A percentile compares a stretch with the other conserved stretches of the same genome.
Evolutionary conservation across 495 filamentous ascomycete genomes (phyloP).

Genomic region (Tuber magnatum): DNA sequence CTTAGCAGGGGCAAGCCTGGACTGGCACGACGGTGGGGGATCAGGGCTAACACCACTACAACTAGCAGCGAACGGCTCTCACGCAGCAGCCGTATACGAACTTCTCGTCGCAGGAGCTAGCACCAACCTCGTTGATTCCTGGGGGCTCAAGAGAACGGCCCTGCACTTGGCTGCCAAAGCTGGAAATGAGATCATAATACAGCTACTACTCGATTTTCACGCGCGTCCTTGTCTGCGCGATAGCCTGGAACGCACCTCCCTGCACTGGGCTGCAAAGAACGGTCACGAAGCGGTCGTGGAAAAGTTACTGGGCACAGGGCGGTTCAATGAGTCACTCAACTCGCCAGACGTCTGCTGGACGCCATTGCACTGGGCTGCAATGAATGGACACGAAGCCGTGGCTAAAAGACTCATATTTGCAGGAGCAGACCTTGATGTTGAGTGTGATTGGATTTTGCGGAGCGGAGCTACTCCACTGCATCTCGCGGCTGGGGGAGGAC

Average conservation of each 20-base stretch:
- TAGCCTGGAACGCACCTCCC: not conserved
- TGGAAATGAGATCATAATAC: conserved; percentile 2
- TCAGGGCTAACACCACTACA: not conserved
- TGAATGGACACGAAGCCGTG: conserved; percentile 5
- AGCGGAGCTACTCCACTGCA: not conserved
- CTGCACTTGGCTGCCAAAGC: conserved; percentile 8
- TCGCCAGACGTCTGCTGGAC: conserved; percentile 9
- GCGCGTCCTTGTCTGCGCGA: not conserved
- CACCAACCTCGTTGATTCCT: conserved; percentile 1
- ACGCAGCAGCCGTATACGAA: not conserved
- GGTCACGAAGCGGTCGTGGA: not conserved
- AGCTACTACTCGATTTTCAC: not conserved
- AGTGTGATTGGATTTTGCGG: not conserved
- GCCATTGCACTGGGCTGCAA: conserved; percentile 12
- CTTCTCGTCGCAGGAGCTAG: conserved; percentile 12
- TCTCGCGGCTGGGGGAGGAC: conserved; percentile 3
- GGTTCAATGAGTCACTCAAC: not conserved
- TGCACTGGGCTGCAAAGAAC: not conserved
- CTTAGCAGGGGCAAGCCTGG: conserved; percentile 5
- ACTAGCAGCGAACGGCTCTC: not conserved
- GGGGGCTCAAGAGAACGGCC: conserved; percentile 1
- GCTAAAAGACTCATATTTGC: conserved; percentile 11
- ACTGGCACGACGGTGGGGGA: conserved; percentile 5
- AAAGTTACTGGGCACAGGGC: not conserved
- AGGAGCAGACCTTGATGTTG: conserved; percentile 14